phyloP scores from a whole-genome alignment of 2,329 filamentous ascomycete genomes.

The Sporothrix sp. region DNA sequence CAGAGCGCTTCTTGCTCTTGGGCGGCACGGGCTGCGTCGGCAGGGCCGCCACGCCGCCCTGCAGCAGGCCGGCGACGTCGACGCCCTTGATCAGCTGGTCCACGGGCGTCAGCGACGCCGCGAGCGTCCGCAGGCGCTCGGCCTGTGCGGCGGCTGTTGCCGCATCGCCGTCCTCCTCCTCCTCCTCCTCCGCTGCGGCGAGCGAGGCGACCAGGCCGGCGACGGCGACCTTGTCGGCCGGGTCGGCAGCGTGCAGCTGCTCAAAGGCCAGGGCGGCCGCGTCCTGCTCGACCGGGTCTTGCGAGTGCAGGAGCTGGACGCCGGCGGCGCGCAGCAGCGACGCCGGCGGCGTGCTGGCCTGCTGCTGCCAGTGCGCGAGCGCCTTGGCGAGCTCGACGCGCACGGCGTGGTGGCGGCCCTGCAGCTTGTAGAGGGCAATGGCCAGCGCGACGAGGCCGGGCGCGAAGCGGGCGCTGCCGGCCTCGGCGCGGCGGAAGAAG shows the following conservation, averaged over 20 bases:
- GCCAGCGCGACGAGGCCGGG: slow-evolving; percentile 76
- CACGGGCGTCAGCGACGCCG: slow-evolving; percentile 27
- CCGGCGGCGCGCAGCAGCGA: slow-evolving; percentile 73
- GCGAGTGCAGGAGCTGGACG: slow-evolving; percentile 69
- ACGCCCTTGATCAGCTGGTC: slow-evolving; percentile 50
- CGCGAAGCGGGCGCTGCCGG: slow-evolving; percentile 54
- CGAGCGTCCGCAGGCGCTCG: slow-evolving; percentile 7
- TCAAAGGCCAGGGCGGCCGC: slow-evolving; percentile 72
- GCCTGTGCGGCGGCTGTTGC: too few relatives aligned
- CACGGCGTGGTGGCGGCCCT: slow-evolving; percentile 63
- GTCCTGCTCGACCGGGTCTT: slow-evolving; percentile 55
- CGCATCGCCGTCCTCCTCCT: slow-evolving; percentile 41
- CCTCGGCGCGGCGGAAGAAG: slow-evolving; percentile 59
- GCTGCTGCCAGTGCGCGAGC: slow-evolving; percentile 67
- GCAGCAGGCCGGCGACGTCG: slow-evolving; percentile 53
- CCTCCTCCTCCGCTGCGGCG: slow-evolving; percentile 47
- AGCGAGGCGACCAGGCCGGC: slow-evolving; percentile 83
- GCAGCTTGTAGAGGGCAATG: slow-evolving; percentile 66
- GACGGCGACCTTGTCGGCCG: slow-evolving; percentile 58
- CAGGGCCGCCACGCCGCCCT: slow-evolving; percentile 51
- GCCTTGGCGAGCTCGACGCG: slow-evolving; percentile 69
- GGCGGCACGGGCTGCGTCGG: slow-evolving; percentile 32
- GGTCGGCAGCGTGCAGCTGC: slow-evolving; percentile 54
- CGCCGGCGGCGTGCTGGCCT: slow-evolving; percentile 28
- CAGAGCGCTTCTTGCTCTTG: slow-evolving; percentile 34